A percentile compares a stretch with the other conserved stretches of the same genome.
These are phyloP conservation scores for Penicillium sp. DNA, from an alignment of 2,329 filamentous ascomycete genomes.

Conservation along the genomic window DNA sequence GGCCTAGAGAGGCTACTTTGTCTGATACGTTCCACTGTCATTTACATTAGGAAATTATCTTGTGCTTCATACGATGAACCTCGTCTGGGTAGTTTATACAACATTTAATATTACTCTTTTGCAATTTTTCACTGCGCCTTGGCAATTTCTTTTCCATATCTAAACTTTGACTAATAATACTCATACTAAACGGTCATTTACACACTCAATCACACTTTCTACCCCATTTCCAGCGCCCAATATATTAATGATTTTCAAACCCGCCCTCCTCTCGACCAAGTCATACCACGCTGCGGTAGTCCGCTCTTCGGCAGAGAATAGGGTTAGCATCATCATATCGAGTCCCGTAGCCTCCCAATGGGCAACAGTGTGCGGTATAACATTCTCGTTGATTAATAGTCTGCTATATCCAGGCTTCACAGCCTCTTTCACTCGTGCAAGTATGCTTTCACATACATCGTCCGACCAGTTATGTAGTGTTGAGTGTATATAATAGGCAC, in stretches of 20 bases:
- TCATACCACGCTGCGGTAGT: neutral
- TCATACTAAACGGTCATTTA: neutral
- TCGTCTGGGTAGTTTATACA: too few species aligned
- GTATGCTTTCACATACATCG: slow-evolving; percentile 2
- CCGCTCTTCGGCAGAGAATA: neutral
- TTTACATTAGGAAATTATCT: too few species aligned
- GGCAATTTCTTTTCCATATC: too few species aligned
- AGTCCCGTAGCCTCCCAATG: slow-evolving; percentile 5
- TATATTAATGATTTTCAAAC: neutral
- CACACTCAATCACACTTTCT: slow-evolving; percentile 1
- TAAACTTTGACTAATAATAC: too few species aligned
- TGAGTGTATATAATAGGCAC: slow-evolving; percentile 2
- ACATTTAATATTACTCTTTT: too few species aligned
- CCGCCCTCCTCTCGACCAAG: neutral
- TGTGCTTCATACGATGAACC: too few species aligned
- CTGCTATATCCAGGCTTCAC: slow-evolving; percentile 6
- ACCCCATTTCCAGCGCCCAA: neutral
- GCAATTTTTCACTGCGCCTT: too few species aligned
- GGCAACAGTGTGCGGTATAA: neutral
- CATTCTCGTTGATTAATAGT: neutral
- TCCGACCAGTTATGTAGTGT: slow-evolving; percentile 2
- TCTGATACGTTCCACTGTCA: too few species aligned
- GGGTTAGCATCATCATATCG: neutral
- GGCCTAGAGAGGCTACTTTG: too few species aligned
- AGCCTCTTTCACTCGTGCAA: neutral